Evolutionary conservation across 169 alveolate genomes (phyloP).

Genomic region (Hepatocystis sp.): DNA sequence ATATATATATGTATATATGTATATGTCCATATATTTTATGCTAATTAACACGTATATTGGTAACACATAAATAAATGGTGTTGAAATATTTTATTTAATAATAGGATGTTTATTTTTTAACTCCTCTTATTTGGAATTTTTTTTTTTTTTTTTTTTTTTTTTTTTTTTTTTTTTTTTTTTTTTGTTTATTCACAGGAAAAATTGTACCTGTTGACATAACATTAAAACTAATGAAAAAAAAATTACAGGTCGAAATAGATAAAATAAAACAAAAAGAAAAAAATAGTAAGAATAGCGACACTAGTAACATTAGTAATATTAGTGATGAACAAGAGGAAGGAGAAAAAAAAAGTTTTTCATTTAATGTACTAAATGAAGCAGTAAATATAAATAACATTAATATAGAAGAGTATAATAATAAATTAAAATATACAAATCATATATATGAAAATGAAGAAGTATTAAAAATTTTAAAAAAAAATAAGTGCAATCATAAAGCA

Average conservation of each 20-base stretch:
- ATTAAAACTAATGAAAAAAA: constrained; percentile 88
- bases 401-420: constrained; percentile 19
- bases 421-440: constrained; percentile 50
- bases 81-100: no score
- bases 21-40: background rate
- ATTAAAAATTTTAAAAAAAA: constrained; percentile 37
- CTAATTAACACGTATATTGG: no score
- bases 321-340: background rate
- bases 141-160: no score
- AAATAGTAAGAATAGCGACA: no score
- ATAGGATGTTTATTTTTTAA: no score
- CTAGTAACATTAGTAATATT: background rate
- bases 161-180: background rate
- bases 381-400: constrained; percentile 29
- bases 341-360: constrained; percentile 41
- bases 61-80: no score
- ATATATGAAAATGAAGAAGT: constrained; percentile 64
- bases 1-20: background rate
- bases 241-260: constrained; percentile 85
- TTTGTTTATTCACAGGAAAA: no score
- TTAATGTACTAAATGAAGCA: constrained; percentile 35
- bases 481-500: constrained; percentile 41
- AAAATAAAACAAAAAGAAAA: constrained; percentile 85
- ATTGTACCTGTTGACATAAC: constrained; percentile 96
- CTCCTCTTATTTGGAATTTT: no score